Base-by-base conservation (phyloP, 2,329 filamentous ascomycete species). In the Cladobotryum protrusum region DNA sequence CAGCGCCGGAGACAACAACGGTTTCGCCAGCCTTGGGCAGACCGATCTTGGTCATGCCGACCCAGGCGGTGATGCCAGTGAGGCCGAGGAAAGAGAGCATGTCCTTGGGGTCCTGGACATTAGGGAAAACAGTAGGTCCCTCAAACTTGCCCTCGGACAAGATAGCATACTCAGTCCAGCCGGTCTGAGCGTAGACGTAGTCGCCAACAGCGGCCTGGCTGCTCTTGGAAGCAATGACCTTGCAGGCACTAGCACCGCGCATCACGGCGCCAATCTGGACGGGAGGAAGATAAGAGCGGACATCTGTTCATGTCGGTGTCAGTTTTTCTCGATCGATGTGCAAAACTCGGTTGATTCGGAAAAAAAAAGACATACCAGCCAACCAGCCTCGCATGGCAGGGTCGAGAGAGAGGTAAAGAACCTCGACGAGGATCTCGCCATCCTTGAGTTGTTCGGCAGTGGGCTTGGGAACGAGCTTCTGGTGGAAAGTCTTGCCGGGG, bases 361-460 rank as follows among this genome's bases (percentile, higher is more conserved):
- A n/a, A n/a, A 6, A 34, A 20, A 18, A 33, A 9, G 17, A 61
- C 67, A 32, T 56, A 78, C 76, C 75, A 54, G 79, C 85, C 17
- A 89, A 67, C 83, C 83, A 88, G 52, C 81, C 81, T 58, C 86
- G 78, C 85, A 88, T 88, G n/a, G 85, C 84, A 1, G 86, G 85
- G 66, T 89, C 86, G 36, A 89, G 73, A 9, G 81, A 84, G 41
- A 87, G 73, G 61, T 87, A 88, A 52, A 85, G 66, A 1, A 66
- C 63, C 63, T 81, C 76, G 41, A 81, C 66, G 45, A 89, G 73
- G 49, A 88, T 72, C 61, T 88, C 70, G 56, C 83, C 83, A 71
- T 82, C 76, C 63, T 83, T 75, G 39, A 86, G 72, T 53, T 78
- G 72, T 32, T 68, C 67, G 17, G 72, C 70, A 7, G 74, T 68